A percentile compares a stretch with the other conserved stretches of the same genome.
phyloP scores from a whole-genome alignment of 2,329 filamentous ascomycete species.

The Cladosporium phlei region DNA sequence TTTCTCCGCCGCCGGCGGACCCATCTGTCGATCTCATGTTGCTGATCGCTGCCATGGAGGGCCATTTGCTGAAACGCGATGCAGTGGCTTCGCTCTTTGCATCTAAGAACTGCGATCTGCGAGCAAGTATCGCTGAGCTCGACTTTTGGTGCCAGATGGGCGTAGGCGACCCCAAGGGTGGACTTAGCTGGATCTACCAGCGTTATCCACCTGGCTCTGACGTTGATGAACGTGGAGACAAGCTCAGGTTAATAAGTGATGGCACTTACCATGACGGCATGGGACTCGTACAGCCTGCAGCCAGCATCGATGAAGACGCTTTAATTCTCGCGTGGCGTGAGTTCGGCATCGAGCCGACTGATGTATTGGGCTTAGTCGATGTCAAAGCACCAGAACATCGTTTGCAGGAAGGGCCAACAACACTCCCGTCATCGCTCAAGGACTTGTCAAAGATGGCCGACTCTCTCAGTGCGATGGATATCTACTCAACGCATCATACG shows the following conservation, averaged over 20 bases:
- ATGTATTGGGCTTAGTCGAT: constrained; percentile 35
- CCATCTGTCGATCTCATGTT: constrained; percentile 75
- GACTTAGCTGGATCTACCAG: constrained; percentile 83
- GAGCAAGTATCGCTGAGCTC: constrained; percentile 75
- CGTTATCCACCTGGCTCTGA: constrained; percentile 70
- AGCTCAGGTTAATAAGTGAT: constrained; percentile 73
- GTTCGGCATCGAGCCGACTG: constrained; percentile 51
- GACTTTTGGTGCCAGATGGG: constrained; percentile 98
- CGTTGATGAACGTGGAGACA: constrained; percentile 61
- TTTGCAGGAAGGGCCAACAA: neutral
- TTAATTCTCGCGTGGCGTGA: constrained; percentile 61
- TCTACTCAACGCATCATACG: constrained; percentile 48
- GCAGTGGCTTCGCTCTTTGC: constrained; percentile 67
- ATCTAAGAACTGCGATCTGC: constrained; percentile 65
- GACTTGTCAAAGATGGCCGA: constrained; percentile 54
- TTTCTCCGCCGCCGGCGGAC: constrained; percentile 60
- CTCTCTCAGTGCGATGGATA: constrained; percentile 61
- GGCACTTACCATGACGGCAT: constrained; percentile 73
- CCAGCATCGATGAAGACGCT: constrained; percentile 56
- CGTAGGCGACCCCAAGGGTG: constrained; percentile 80
- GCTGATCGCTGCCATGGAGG: constrained; percentile 79
- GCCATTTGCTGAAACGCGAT: constrained; percentile 67
- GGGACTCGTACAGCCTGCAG: constrained; percentile 55
- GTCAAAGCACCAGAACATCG: neutral
- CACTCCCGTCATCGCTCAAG: constrained; percentile 35